phyloP scores from a whole-genome alignment of 1,284 basidiomycete genomes.

The Rhodofomes roseus region DNA sequence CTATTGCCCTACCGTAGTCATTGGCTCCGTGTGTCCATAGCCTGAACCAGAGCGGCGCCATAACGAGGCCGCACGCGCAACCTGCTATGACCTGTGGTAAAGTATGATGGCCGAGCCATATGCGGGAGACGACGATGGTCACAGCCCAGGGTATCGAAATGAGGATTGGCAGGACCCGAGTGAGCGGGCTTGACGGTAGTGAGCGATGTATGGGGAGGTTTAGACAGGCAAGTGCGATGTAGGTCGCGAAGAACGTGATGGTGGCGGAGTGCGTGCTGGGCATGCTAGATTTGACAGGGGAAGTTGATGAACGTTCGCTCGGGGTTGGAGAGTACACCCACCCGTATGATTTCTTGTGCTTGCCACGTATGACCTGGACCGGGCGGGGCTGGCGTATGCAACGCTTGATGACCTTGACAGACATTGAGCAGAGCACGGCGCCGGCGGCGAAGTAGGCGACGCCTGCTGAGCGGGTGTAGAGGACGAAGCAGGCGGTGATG shows the following conservation, averaged over 20 bases:
- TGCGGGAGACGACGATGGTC: slow-evolving; percentile 61
- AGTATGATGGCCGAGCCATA: slow-evolving; percentile 83
- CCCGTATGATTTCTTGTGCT: slow-evolving; percentile 62
- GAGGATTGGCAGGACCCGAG: slow-evolving; percentile 39
- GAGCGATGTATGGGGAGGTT: slow-evolving; percentile 50
- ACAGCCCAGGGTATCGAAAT: slow-evolving; percentile 52
- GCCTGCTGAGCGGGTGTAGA: slow-evolving; percentile 69
- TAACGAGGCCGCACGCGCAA: slow-evolving; percentile 49
- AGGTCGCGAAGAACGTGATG: slow-evolving; percentile 70
- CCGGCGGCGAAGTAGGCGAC: slow-evolving; percentile 67
- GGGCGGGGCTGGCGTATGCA: slow-evolving; percentile 75
- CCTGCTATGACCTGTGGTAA: slow-evolving; percentile 73
- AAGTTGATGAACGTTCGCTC: neutral
- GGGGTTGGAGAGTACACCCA: slow-evolving; percentile 30
- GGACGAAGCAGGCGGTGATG: slow-evolving; percentile 50
- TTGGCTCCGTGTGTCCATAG: slow-evolving; percentile 44
- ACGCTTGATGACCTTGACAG: slow-evolving; percentile 69
- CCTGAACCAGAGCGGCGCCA: slow-evolving; percentile 58
- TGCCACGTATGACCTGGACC: slow-evolving; percentile 29
- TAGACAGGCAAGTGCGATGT: slow-evolving; percentile 56
- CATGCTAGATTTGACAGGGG: slow-evolving; percentile 59
- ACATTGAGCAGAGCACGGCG: slow-evolving; percentile 55
- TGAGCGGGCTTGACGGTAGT: slow-evolving; percentile 30
- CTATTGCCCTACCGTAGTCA: slow-evolving; percentile 22
- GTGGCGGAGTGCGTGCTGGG: slow-evolving; percentile 84